Base-by-base conservation (phyloP, 2,329 filamentous ascomycete genomes). In the Phaeosphaeriaceae sp. region DNA sequence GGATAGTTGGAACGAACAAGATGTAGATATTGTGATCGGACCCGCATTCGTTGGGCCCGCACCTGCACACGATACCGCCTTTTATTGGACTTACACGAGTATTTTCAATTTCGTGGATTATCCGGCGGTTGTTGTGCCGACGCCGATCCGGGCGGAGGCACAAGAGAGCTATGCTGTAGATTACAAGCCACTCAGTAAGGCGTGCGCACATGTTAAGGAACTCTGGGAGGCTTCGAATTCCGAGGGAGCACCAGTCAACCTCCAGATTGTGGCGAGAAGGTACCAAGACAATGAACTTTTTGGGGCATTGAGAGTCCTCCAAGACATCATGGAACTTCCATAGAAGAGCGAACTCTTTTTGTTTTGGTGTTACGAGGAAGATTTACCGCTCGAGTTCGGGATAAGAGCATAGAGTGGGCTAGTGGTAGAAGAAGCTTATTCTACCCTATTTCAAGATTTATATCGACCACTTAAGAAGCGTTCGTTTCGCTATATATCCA, bases 81-180 rank as follows among this genome's bases (percentile, higher is more conserved):
- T 62, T 3, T 64, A 63, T 42, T 64, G 61, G 61, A 60, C 54
- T 2, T 64, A 64, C 28, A 62, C 61, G 4, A 45, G 42, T 21
- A 18, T 62, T 32, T 64, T 45, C 15, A 64, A 64, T 20, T 38
- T 59, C 15, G 53, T 62, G 1, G 61, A 64, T 40, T 64, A 64
- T 35, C 61, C 61, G 0, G 61, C 57, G 2, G 57, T 54, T 6
- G 57, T 58, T 11, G 48, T 61, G 1, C 59, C 61, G 11, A 64
- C 63, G 32, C 54, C 56, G 1, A 49, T 66, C 6, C 37, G 26
- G 29, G 38, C 47, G 11, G 42, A 53, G 17, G 30, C 20, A 5
- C 50, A 54, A 11, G 61, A 60, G 33, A 30, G 38, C 29, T 62
- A 66, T 46, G 46, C 48, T 5, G 38, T 18, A 12, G 56, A 50